Conservation (phyloP, 2,329 filamentous ascomycete species). For the Aspergillus vadensis region DNA sequence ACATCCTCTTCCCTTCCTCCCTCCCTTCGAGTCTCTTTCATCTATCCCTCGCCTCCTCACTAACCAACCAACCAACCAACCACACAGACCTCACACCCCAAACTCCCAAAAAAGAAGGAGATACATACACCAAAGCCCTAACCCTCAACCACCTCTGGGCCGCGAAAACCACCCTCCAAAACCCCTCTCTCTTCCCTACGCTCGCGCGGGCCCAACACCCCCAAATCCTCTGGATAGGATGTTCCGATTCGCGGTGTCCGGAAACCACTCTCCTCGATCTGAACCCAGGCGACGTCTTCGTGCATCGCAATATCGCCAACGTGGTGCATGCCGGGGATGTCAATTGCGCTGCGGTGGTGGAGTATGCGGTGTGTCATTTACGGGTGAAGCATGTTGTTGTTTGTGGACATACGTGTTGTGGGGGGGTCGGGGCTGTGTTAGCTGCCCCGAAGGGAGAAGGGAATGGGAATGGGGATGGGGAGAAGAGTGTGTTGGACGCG, state of each 20-base stretch:
- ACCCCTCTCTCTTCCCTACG: conserved; percentile 67
- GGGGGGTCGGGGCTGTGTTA: conserved; percentile 52
- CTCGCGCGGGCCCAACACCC: conserved; percentile 66
- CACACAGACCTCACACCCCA: too few relatives aligned
- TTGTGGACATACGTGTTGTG: conserved; percentile 69
- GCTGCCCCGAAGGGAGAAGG: too few relatives aligned
- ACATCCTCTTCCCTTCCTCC: too few relatives aligned
- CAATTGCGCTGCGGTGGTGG: conserved; percentile 35
- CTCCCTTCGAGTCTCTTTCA: too few relatives aligned
- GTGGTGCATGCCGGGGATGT: conserved; percentile 34
- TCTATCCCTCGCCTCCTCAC: too few relatives aligned
- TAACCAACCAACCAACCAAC: too few relatives aligned
- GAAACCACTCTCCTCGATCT: conserved; percentile 38
- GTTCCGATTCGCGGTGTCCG: conserved; percentile 35
- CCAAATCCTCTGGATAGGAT: conserved; percentile 62
- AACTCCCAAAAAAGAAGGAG: neutral
- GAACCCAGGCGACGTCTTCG: conserved; percentile 36
- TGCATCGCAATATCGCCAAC: conserved; percentile 39
- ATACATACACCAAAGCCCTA: neutral
- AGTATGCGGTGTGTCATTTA: conserved; percentile 35
- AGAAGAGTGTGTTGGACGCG: conserved; percentile 60
- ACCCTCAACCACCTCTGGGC: conserved; percentile 5
- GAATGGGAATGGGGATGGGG: too few relatives aligned
- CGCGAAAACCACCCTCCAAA: conserved; percentile 39
- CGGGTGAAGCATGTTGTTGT: conserved; percentile 69